These are phyloP conservation scores for Leptoxyphium fumago DNA, from an alignment of 2,329 filamentous ascomycete species.

Conservation along the genomic window DNA sequence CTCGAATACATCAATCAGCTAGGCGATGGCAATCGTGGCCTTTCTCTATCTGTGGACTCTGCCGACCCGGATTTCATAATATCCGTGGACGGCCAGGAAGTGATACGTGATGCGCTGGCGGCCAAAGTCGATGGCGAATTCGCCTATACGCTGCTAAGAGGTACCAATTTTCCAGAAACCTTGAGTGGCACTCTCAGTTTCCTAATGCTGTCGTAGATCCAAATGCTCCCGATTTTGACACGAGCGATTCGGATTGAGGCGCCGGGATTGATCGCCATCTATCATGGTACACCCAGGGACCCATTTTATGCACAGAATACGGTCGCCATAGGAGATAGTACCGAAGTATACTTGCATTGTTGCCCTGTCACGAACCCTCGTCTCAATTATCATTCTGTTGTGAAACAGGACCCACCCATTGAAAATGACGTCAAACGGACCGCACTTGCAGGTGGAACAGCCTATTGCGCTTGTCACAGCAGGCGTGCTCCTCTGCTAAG, in stretches of 20 bases:
- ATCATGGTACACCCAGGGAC: too few species aligned
- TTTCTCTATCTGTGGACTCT: slow-evolving; percentile 29
- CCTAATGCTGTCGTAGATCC: slow-evolving; percentile 22
- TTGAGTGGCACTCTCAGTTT: slow-evolving; percentile 1
- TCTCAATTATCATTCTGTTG: too few species aligned
- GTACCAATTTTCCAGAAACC: slow-evolving; percentile 12
- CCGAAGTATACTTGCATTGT: too few species aligned
- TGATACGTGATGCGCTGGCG: slow-evolving; percentile 23
- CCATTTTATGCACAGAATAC: too few species aligned
- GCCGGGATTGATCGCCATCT: too few species aligned
- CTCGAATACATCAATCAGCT: slow-evolving; percentile 28
- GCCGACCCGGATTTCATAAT: slow-evolving; percentile 29
- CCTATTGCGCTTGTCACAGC: not conserved
- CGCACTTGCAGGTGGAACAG: too few species aligned
- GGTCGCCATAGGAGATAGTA: too few species aligned
- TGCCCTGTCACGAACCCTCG: too few species aligned
- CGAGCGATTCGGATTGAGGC: slow-evolving; percentile 8
- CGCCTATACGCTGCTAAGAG: slow-evolving; percentile 29
- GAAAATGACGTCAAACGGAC: too few species aligned
- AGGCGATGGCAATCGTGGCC: slow-evolving; percentile 25
- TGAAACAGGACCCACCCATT: too few species aligned
- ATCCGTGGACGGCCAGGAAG: slow-evolving; percentile 23
- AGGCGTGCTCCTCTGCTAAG: too few species aligned
- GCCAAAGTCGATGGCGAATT: slow-evolving; percentile 29
- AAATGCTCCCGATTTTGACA: slow-evolving; percentile 28